Evolutionary conservation across 164 flowering plant genomes (phyloP).

Genomic region (Amborella trichopoda): DNA sequence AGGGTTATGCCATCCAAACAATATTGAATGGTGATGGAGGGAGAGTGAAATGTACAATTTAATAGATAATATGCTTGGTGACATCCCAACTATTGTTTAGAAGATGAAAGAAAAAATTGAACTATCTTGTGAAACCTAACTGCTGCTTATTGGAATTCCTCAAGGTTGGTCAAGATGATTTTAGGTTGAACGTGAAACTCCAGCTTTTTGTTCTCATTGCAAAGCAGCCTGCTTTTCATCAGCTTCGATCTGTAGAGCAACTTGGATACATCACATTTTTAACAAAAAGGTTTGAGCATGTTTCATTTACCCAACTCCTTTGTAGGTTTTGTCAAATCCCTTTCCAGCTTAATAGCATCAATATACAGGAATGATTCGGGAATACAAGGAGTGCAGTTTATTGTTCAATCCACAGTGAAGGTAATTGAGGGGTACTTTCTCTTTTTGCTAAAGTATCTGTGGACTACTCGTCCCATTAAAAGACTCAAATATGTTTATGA

Average conservation of each 20-base stretch:
- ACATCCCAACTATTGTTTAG: no score
- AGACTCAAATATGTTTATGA: constrained; percentile 4
- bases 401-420: constrained; percentile 83
- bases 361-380: constrained; percentile 67
- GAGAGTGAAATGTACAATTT: no score
- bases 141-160: constrained; percentile 1
- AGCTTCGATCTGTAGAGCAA: constrained; percentile 95
- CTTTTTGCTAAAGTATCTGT: background rate
- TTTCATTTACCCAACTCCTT: background rate
- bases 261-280: constrained; percentile 89
- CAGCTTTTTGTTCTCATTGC: constrained; percentile 86
- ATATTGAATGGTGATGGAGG: no score
- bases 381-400: constrained; percentile 67
- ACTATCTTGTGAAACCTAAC: no score
- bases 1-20: no score
- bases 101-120: no score
- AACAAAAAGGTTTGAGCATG: constrained; percentile 39
- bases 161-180: constrained; percentile 80
- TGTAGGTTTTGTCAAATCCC: background rate
- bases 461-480: background rate
- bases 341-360: constrained; percentile 44
- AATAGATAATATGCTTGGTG: no score
- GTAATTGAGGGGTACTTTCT: constrained; percentile 27
- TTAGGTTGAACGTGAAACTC: constrained; percentile 64
- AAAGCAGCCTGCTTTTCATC: constrained; percentile 91